Evolutionary conservation across 2,329 filamentous ascomycete genomes (phyloP), one percentile per base, ranked within the genome.

Genomic region (Aspergillus sojae): DNA sequence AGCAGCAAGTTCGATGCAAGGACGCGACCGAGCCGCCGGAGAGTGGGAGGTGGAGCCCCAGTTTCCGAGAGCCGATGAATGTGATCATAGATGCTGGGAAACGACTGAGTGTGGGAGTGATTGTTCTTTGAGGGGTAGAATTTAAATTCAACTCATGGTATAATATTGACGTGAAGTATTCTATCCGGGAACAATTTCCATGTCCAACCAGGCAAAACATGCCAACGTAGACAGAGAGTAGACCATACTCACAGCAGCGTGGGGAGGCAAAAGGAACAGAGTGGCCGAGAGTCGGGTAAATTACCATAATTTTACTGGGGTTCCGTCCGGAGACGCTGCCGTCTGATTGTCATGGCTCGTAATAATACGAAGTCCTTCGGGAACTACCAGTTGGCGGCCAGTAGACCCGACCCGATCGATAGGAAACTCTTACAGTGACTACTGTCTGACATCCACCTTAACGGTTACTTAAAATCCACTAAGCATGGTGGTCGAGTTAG

Each of bases 41-140:
- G 63, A 58, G 43, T 62, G 61, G 60, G 57, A 48, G 52, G 67
- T 64, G 67, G 62, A 66, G 64, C 52, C 39, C 52, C 58, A 61
- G 60, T 58, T 67, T 69, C 67, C 67, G 67, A 69, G 64, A 66
- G 65, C 67, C 67, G 67, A 69, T 53, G 62, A 66, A 61, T 68
- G 60, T 62, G 62, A 64, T 64, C 52, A 30, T 50, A 55, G 32
- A 23, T 55, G 32, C n/a, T 55, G 7, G 12, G 26, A 21, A 10
- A 34, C 19, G 28, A 11, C 23, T 14, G 14, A 19, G 46, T 1
- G 26, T 19, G 14, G 4, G 23, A 9, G 23, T 6, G 4, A 19
- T 30, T 7, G 19, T 30, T 26, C 16, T 14, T 36, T 16, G 34
- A 36, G 1, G n/a, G 14, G 19, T 52, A 32, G n/a, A 14, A 30